Evolutionary conservation across 106 monocot genomes (phyloP).

Genomic region (Dioscorea alata): DNA sequence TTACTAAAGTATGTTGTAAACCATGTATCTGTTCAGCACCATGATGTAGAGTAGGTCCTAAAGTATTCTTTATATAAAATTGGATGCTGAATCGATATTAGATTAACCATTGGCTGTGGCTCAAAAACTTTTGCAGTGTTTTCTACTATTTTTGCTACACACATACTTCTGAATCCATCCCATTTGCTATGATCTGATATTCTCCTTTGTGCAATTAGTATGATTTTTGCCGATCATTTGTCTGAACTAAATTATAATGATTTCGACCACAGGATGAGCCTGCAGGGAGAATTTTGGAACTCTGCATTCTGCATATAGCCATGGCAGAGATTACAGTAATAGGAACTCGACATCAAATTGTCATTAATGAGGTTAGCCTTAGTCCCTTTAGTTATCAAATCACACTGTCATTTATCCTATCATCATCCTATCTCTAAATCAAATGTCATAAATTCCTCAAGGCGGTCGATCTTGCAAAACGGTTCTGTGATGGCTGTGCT

Average conservation of each 20-base stretch:
- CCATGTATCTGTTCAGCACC: no score
- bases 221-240: no score
- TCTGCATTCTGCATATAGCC: slow-evolving; percentile 90
- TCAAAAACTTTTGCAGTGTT: no score
- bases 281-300: slow-evolving; percentile 77
- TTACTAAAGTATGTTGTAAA: no score
- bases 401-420: neutral
- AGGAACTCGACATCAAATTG: slow-evolving; percentile 76
- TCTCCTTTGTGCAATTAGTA: no score
- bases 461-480: slow-evolving; percentile 88
- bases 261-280: slow-evolving; percentile 59
- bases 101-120: no score
- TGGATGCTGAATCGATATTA: no score
- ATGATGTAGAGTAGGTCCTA: no score
- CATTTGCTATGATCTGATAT: no score
- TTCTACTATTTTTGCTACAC: no score
- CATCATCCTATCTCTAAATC: neutral
- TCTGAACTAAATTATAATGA: neutral
- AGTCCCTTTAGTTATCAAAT: neutral
- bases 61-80: no score
- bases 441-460: slow-evolving; percentile 8
- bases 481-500: slow-evolving; percentile 90
- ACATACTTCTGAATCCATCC: no score
- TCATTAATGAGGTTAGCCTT: slow-evolving; percentile 82
- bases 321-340: slow-evolving; percentile 83